phyloP scores from a whole-genome alignment of 345 rosid genomes.

The Camelina sativa region DNA sequence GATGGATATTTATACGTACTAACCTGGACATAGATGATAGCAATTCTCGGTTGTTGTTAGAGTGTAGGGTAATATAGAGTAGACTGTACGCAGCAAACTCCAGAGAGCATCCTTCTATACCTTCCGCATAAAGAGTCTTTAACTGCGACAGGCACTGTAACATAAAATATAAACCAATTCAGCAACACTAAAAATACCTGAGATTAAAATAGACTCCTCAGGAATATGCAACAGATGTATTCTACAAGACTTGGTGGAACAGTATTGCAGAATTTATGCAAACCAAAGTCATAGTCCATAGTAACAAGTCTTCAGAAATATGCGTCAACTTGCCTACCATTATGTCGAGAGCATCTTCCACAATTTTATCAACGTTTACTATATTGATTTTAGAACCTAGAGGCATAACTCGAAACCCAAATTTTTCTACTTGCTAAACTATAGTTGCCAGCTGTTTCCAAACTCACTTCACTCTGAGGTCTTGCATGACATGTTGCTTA shows the following conservation, averaged over 20 bases:
- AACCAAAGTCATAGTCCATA: conserved; percentile 12
- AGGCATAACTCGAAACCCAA: neutral
- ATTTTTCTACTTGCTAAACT: conserved; percentile 4
- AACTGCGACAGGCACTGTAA: conserved; percentile 95
- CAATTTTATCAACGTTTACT: conserved; percentile 2
- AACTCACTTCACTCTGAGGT: neutral
- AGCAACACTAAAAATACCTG: conserved; percentile 13
- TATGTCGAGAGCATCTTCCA: conserved; percentile 13
- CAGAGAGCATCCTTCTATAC: conserved; percentile 85
- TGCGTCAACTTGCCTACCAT: neutral
- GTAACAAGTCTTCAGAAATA: conserved; percentile 1
- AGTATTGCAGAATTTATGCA: conserved; percentile 13
- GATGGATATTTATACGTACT: conserved; percentile 34
- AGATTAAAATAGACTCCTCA: conserved; percentile 8
- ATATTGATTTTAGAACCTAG: conserved; percentile 10
- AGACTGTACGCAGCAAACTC: conserved; percentile 95
- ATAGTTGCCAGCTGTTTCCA: conserved; percentile 19
- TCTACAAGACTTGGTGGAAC: conserved; percentile 26
- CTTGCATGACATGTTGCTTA: conserved; percentile 7
- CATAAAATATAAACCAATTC: conserved; percentile 29
- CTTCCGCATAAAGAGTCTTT: conserved; percentile 89
- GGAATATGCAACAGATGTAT: conserved; percentile 22
- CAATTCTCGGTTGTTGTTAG: conserved; percentile 82
- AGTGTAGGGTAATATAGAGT: conserved; percentile 88
- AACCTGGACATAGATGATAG: conserved; percentile 92